A percentile compares a stretch with the other conserved stretches of the same genome.
phyloP scores from a whole-genome alignment of 1,139 yeast genomes.

The Candida frijolesensis region DNA sequence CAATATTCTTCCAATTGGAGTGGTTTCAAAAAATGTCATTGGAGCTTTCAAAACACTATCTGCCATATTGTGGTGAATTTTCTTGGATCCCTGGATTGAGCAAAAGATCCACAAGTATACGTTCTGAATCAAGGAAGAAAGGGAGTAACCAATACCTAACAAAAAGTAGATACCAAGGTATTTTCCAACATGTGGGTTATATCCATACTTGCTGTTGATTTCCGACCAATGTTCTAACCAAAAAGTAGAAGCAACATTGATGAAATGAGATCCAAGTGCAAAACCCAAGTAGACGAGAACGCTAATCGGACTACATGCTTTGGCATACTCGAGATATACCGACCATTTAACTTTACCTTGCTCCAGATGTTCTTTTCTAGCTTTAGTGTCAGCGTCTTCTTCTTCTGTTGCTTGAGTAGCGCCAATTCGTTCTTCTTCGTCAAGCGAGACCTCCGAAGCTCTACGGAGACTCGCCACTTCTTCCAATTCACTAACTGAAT shows the following conservation, averaged over 20 bases:
- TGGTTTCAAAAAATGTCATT: conserved; percentile 95
- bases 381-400: conserved; percentile 45
- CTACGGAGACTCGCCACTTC: conserved; percentile 57
- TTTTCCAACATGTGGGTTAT: conserved; percentile 67
- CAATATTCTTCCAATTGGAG: conserved; percentile 92
- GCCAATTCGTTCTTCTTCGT: conserved; percentile 34
- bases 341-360: conserved; percentile 94
- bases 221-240: conserved; percentile 99
- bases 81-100: conserved; percentile 79
- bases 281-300: conserved; percentile 58
- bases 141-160: conserved; percentile 66
- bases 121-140: conserved; percentile 67
- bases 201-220: conserved; percentile 67
- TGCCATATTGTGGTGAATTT: conserved; percentile 80
- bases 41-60: conserved; percentile 84
- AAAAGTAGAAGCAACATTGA: conserved; percentile 60
- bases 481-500: conserved; percentile 36
- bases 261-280: conserved; percentile 56
- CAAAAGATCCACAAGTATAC: conserved; percentile 80
- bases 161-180: conserved; percentile 78
- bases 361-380: conserved; percentile 75
- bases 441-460: conserved; percentile 67
- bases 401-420: conserved; percentile 39
- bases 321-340: conserved; percentile 80
- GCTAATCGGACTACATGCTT: conserved; percentile 79